Base-by-base conservation (phyloP, 805 yeast genomes). In the Pichia heedii region DNA sequence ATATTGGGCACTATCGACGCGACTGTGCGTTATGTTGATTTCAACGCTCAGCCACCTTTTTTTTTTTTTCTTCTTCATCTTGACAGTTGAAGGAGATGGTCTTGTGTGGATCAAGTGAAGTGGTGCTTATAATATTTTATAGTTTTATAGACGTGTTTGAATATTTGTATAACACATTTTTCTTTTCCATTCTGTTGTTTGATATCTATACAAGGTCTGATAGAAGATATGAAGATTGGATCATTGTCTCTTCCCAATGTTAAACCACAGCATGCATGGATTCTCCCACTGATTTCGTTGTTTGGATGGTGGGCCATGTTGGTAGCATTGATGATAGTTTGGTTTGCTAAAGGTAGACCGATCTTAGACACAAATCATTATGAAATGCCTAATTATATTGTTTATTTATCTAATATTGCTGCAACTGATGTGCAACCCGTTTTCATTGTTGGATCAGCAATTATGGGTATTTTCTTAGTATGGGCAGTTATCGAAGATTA, bases 301-400 rank as follows among this genome's bases (percentile, higher is more conserved):
- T 61, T 79, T 2, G 81, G 79, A 15, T 89, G 97, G 97, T 84
- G 88, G 78, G 95, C 84, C 4, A 85, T 87, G 96, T 73, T 89
- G 11, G 79, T 82, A 5, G 85, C 95, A 5, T 66, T 90, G 74
- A 57, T 89, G 50, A 60, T 72, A 2, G 74, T 79, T 51, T 89
- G 97, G 97, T 76, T 83, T 2, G 72, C 68, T 4, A 86, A 85
- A 56, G 96, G 96, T 2, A 74, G 74, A 37, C 95, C 95, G 0
- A 67, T 73, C 12, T 83, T 84, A 56, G 58, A 67, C 43, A 79
- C 78, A 50, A 73, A 77, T 70, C 63, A 64, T 30, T 54, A 63
- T 30, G 74, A 80, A 38, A 58, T 54, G 33, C 48, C 43, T 2
- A 51, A 49, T 33, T 50, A 45, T 37, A 58, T 60, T 41, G 80